Percentiles rank a stretch among this genome's conserved stretches.
These are phyloP conservation scores for Pyrenophora teres DNA, from an alignment of 2,329 filamentous ascomycete genomes.

Conservation along the genomic window DNA sequence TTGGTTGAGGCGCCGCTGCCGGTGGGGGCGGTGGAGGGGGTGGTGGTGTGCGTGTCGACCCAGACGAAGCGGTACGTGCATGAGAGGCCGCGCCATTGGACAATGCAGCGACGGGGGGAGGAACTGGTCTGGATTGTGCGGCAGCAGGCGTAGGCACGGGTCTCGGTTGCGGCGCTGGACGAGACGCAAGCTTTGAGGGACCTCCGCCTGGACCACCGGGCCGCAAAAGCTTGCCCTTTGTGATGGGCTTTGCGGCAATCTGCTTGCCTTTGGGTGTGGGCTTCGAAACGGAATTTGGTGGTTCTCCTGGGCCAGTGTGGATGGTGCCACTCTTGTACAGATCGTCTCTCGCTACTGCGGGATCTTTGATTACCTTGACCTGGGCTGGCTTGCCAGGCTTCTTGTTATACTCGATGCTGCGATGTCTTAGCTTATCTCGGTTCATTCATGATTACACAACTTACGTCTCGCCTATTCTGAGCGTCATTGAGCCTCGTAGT, in stretches of 20 bases:
- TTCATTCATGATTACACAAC: constrained; percentile 24
- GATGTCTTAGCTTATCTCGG: constrained; percentile 27
- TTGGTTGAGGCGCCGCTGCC: constrained; percentile 61
- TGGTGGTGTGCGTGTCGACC: constrained; percentile 51
- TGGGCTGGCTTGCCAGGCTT: constrained; percentile 90
- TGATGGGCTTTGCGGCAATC: constrained; percentile 86
- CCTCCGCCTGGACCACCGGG: constrained; percentile 84
- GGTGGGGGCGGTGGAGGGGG: constrained; percentile 64
- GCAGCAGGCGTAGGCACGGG: constrained; percentile 41
- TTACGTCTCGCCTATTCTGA: constrained; percentile 76
- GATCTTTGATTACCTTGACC: constrained; percentile 90
- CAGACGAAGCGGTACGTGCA: constrained; percentile 47
- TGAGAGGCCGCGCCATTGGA: constrained; percentile 52
- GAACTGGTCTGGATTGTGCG: constrained; percentile 53
- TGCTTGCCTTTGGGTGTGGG: constrained; percentile 88
- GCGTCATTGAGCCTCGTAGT: constrained; percentile 77
- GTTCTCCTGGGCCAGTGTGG: constrained; percentile 83
- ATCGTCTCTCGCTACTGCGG: constrained; percentile 72
- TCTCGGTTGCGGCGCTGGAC: constrained; percentile 50
- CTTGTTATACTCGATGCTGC: constrained; percentile 88
- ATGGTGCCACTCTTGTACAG: constrained; percentile 92
- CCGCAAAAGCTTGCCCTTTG: constrained; percentile 87
- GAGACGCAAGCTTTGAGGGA: constrained; percentile 70
- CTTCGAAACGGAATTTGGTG: constrained; percentile 78
- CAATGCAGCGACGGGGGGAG: constrained; percentile 61